Evolutionary conservation across 768 basidiomycete species (phyloP), one percentile per base, ranked within the genome.

Genomic region (Boletus tomentosulus): DNA sequence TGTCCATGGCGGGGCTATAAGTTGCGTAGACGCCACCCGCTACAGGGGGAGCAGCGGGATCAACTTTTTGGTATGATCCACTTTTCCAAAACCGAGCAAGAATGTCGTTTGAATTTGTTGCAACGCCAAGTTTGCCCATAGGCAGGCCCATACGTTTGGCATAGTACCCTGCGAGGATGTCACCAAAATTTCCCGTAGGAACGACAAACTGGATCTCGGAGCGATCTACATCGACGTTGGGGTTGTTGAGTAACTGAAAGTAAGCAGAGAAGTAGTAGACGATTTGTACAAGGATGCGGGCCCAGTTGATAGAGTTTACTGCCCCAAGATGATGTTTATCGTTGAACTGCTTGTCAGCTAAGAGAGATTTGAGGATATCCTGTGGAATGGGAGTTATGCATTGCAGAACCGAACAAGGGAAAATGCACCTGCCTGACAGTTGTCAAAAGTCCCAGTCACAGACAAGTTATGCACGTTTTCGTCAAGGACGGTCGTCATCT

Each of bases 241-340:
- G 74, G 37, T 81, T 79, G 0, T 71, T 70, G 51, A 79, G 78
- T 46, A 92, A 76, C 60, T 87, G 83, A 76, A 98, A 95, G 74
- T 89, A 98, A 48, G 97, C 87, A 49, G 87, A 84, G 76, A 99
- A 98, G 77, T 98, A 99, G 77, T 99, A 99, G 35, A 97, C 91
- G 16, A 93, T 98, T 67, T 99, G 97, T 1, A 95, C 94, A 58
- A 98, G 88, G 64, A 99, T 99, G 50, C 97, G 88, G 0, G 97
- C 97, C 97, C 97, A 99, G 78, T 99, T 99, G 76, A 98, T 98
- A 24, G 93, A 96, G 73, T 99, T 98, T 65, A 98, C 88, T 16
- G 97, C 97, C 31, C 93, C 97, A 7, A 99, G 84, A 48, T 81
- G 85, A 73, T 98, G 92, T 28, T 80, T 84, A 1, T 81, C 77